These are phyloP conservation scores for Colletotrichum truncatum DNA, from an alignment of 2,329 filamentous ascomycete species.

Conservation along the genomic window DNA sequence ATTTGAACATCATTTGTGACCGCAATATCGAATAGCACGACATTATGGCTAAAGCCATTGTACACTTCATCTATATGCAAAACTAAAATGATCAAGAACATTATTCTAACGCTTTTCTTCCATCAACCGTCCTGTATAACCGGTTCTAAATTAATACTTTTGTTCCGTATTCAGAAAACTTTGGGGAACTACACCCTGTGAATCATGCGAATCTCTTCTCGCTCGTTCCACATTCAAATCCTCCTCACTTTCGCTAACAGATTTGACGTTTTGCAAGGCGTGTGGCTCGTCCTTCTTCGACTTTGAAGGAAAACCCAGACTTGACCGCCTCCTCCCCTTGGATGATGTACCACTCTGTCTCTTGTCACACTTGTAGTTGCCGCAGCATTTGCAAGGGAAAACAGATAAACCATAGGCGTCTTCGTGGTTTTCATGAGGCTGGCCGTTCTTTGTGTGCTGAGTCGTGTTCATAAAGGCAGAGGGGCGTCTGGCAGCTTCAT, in stretches of 20 bases:
- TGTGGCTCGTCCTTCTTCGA: neutral
- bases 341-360: neutral
- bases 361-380: constrained; percentile 3
- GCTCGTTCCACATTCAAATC: neutral
- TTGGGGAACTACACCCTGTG: neutral
- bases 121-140: neutral
- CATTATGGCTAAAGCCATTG: too few relatives aligned
- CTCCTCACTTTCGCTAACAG: constrained; percentile 18
- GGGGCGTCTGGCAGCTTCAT: neutral
- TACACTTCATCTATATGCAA: too few relatives aligned
- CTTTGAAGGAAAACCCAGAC: neutral
- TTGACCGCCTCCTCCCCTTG: neutral
- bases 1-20: too few relatives aligned
- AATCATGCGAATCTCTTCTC: neutral
- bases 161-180: neutral
- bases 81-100: too few relatives aligned
- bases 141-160: neutral
- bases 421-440: neutral
- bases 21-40: too few relatives aligned
- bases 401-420: constrained; percentile 5
- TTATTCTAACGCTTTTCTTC: too few relatives aligned
- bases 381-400: constrained; percentile 8
- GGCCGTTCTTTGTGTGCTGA: neutral
- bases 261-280: neutral
- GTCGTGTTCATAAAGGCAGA: neutral